These are phyloP conservation scores for Calonectria ilicicola DNA, from an alignment of 2,329 filamentous ascomycete species.

Conservation along the genomic window DNA sequence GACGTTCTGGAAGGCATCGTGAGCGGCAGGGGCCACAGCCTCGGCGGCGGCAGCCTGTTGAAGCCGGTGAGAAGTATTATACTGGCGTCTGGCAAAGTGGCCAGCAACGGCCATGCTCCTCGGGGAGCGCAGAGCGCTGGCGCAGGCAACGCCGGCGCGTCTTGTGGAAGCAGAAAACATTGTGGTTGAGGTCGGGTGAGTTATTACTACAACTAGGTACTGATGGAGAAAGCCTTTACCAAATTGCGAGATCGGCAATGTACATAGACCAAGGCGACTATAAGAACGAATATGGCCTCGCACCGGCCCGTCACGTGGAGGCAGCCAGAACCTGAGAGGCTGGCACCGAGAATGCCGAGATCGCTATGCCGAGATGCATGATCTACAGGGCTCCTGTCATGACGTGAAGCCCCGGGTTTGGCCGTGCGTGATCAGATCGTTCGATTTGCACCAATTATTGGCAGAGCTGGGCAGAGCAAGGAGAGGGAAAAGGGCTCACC, in stretches of 20 bases:
- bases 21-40: neutral
- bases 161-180: slow-evolving; percentile 20
- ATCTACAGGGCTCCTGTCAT: slow-evolving; percentile 12
- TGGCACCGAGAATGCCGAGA: slow-evolving; percentile 15
- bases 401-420: slow-evolving; percentile 18
- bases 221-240: slow-evolving; percentile 9
- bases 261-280: neutral
- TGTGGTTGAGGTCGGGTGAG: neutral
- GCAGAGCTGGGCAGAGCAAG: neutral
- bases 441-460: slow-evolving; percentile 10
- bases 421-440: slow-evolving; percentile 19
- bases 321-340: neutral
- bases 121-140: slow-evolving; percentile 5
- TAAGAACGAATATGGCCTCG: slow-evolving; percentile 11
- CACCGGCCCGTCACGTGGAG: neutral
- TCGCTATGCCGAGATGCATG: slow-evolving; percentile 21
- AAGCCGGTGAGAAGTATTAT: slow-evolving; percentile 8
- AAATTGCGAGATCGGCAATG: neutral
- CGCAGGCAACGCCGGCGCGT: slow-evolving; percentile 10
- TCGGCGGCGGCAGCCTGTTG: slow-evolving; percentile 2
- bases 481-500: neutral
- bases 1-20: slow-evolving; percentile 6
- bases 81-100: slow-evolving; percentile 4
- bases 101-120: slow-evolving; percentile 11
- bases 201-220: slow-evolving; percentile 18